Conservation (phyloP, 148 eudicot genomes). For the Vaccinium corymbosum region DNA sequence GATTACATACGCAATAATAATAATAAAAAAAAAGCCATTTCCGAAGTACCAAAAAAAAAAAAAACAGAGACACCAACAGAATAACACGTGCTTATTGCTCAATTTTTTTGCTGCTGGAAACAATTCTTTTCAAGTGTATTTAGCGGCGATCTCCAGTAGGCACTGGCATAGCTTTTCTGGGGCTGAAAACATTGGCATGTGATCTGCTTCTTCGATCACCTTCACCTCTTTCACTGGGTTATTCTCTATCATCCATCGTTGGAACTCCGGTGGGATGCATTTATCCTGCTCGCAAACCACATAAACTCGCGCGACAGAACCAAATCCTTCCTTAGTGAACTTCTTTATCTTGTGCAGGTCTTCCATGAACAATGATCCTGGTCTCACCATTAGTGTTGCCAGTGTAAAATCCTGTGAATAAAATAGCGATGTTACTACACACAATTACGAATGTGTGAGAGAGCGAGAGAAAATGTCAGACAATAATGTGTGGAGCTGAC, state of each 20-base stretch:
- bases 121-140: too few relatives aligned
- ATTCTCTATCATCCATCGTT: slow-evolving; percentile 42
- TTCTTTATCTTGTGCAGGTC: slow-evolving; percentile 11
- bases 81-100: too few relatives aligned
- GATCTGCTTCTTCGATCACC: slow-evolving; percentile 34
- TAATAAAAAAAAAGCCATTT: too few relatives aligned
- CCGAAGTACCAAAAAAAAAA: too few relatives aligned
- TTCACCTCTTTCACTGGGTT: slow-evolving; percentile 35
- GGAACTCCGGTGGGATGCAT: slow-evolving; percentile 26
- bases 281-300: slow-evolving; percentile 38
- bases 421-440: too few relatives aligned
- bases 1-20: too few relatives aligned
- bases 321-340: slow-evolving; percentile 31
- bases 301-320: slow-evolving; percentile 32
- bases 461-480: too few relatives aligned
- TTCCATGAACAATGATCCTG: slow-evolving; percentile 26
- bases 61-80: too few relatives aligned
- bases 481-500: too few relatives aligned
- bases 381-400: slow-evolving; percentile 21
- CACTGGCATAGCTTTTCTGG: slow-evolving; percentile 19
- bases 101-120: too few relatives aligned
- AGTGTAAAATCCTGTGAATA: slow-evolving; percentile 22
- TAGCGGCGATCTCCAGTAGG: too few relatives aligned
- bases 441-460: too few relatives aligned
- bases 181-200: slow-evolving; percentile 48